phyloP scores from a whole-genome alignment of 768 basidiomycete genomes.

The Lentinula guzmanii region DNA sequence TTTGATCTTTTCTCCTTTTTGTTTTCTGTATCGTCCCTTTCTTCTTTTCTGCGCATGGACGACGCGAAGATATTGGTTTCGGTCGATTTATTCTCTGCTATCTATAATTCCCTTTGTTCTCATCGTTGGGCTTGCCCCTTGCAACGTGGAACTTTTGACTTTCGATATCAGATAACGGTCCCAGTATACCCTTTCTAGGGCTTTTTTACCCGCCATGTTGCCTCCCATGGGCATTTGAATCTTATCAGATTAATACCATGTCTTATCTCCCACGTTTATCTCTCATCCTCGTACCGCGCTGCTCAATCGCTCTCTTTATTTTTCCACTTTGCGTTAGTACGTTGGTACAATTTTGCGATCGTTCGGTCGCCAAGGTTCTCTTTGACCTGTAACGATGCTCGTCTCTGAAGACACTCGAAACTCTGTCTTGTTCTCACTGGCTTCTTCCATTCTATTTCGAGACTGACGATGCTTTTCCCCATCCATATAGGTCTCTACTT shows the following conservation, averaged over 20 bases:
- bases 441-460: constrained; percentile 3
- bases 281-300: constrained; percentile 1
- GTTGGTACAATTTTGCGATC: neutral
- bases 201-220: constrained; percentile 12
- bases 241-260: constrained; percentile 25
- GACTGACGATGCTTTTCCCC: constrained; percentile 12
- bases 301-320: neutral
- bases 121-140: neutral
- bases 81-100: neutral
- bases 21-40: neutral
- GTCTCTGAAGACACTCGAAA: neutral
- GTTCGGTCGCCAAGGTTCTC: neutral
- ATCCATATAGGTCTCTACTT: constrained; percentile 82
- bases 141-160: neutral
- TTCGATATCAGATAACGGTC: constrained; percentile 18
- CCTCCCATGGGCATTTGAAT: constrained; percentile 16
- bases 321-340: neutral
- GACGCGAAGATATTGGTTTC: neutral
- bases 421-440: neutral
- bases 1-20: neutral
- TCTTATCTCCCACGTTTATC: constrained; percentile 11
- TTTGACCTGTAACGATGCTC: neutral
- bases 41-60: neutral
- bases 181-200: constrained; percentile 38
- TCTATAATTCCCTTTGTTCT: neutral